Conservation (phyloP, 768 basidiomycete genomes). For the Suillus occidentalis region DNA sequence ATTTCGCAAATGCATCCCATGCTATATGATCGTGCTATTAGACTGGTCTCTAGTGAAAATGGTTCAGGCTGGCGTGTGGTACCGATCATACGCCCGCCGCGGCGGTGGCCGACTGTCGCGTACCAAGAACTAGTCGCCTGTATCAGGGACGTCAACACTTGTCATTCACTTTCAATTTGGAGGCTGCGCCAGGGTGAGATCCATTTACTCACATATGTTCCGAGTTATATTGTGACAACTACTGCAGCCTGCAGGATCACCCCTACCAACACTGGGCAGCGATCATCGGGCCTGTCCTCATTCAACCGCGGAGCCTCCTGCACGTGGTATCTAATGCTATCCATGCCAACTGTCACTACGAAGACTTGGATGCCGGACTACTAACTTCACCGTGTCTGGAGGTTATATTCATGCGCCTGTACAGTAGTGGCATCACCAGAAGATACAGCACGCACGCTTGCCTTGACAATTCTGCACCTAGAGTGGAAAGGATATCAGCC, state of each 20-base stretch:
- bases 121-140: background rate
- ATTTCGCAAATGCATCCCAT: background rate
- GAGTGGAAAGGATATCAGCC: background rate
- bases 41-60: background rate
- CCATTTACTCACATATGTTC: background rate
- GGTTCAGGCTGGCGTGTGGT: background rate
- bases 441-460: background rate
- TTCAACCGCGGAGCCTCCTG: background rate
- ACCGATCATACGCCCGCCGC: background rate
- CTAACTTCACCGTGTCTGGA: background rate
- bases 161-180: no score
- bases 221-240: background rate
- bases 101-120: background rate
- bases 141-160: background rate
- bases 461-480: background rate
- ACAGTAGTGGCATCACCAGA: background rate
- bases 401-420: background rate
- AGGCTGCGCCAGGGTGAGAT: background rate
- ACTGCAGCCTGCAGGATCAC: background rate
- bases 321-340: background rate
- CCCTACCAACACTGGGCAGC: background rate
- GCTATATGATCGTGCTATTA: background rate
- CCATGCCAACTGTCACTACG: background rate
- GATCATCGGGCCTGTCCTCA: background rate
- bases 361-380: background rate